These are phyloP conservation scores for Sphaerulina vaccinii DNA, from an alignment of 2,329 filamentous ascomycete genomes.

Conservation along the genomic window DNA sequence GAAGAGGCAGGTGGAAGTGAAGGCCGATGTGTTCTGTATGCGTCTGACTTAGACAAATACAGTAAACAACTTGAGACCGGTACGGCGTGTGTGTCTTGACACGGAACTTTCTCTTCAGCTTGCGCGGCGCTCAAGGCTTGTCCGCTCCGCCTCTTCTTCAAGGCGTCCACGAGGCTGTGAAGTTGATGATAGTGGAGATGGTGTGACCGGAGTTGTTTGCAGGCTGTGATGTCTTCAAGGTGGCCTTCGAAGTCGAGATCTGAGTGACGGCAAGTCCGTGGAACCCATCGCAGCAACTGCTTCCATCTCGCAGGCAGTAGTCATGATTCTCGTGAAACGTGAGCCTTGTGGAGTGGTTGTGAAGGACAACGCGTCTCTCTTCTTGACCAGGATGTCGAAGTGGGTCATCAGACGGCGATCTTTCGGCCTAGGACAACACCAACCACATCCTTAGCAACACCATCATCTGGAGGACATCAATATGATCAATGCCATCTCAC, in stretches of 20 bases:
- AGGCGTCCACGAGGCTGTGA: neutral
- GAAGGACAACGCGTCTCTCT: too few relatives aligned
- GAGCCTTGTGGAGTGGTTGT: too few relatives aligned
- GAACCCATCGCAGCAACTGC: too few relatives aligned
- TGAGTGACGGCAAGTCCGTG: too few relatives aligned
- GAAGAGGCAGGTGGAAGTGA: neutral
- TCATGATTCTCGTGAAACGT: too few relatives aligned
- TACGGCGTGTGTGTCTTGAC: neutral
- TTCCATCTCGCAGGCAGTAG: too few relatives aligned
- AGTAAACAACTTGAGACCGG: conserved; percentile 16
- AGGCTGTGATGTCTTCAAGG: neutral
- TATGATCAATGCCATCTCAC: too few relatives aligned
- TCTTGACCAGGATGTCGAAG: too few relatives aligned
- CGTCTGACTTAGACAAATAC: conserved; percentile 13
- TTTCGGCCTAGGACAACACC: too few relatives aligned
- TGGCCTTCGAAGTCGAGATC: neutral
- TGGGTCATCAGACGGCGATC: too few relatives aligned
- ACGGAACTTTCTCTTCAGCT: conserved; percentile 11
- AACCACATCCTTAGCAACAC: too few relatives aligned
- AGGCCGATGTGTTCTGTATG: conserved; percentile 7
- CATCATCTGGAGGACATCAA: too few relatives aligned
- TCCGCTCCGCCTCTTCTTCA: conserved; percentile 8
- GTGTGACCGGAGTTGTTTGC: neutral
- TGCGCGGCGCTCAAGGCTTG: conserved; percentile 17
- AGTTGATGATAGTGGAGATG: neutral